Evolutionary conservation across 129 eudicot genomes (phyloP), one percentile per base, ranked within the genome.

Genomic region (Chrysanthemum makinoi): DNA sequence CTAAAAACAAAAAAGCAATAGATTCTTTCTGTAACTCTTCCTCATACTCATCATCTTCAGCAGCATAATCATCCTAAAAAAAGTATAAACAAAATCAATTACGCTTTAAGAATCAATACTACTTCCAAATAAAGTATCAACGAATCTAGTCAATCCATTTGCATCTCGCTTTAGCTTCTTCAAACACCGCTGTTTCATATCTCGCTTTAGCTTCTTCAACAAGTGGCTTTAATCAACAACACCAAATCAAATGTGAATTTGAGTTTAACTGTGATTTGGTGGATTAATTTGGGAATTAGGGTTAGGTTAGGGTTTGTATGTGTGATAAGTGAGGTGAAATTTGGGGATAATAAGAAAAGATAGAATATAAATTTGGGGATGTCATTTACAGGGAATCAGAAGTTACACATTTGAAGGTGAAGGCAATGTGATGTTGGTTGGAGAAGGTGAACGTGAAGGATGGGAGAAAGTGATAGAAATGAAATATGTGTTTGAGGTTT

Each of bases 151-250:
- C 57, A 52, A 80, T 39, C 46, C 46, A 39, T 39, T 39, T 7
- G 46, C 46, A 39, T 39, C 46, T 39, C 1, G n/a, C n/a, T n/a
- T n/a, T n/a, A 6, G 0, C 0, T 6, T 39, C 86, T 82, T 80
- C 90, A 51, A 89, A 87, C 6, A 70, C 77, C 60, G 97, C 99
- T 76, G 84, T 91, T 51, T 89, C 96, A 66, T 94, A 94, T 79
- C 99, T 76, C 18, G 84, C 96, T 85, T 94, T 94, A 58, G 93
- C 99, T 83, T 94, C 99, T 83, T 90, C 97, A 55, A 76, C 90
- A 28, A 94, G 85, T 68, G 97, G 97, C 98, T 78, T 78, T 85
- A 72, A 6, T 59, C 64, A 77, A 58, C 39, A 58, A 10, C 69
- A 44, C 5, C 9, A 79, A 35, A 70, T 63, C 53, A 77, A 78